Conservation (phyloP, 2,329 filamentous ascomycete species). For the Metarhizium humberi region DNA sequence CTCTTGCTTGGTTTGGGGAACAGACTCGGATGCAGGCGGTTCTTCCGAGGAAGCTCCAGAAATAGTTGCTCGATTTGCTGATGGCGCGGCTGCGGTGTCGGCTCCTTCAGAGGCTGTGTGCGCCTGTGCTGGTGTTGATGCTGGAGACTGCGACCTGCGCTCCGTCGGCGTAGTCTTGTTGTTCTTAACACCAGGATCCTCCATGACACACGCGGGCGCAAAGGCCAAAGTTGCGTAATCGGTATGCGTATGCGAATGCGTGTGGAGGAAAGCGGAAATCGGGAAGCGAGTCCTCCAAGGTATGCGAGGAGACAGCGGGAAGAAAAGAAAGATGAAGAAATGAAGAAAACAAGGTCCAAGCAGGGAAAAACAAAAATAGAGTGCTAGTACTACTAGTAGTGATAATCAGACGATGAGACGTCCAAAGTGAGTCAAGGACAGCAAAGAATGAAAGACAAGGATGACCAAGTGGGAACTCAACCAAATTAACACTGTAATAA, state of each 20-base stretch:
- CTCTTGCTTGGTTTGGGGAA: neutral
- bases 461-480: neutral
- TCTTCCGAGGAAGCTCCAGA: conserved; percentile 1
- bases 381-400: neutral
- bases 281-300: neutral
- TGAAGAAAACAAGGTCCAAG: neutral
- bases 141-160: conserved; percentile 1
- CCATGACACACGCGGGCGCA: conserved; percentile 3
- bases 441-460: neutral
- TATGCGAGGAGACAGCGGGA: neutral
- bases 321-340: neutral
- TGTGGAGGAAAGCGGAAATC: neutral
- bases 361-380: neutral
- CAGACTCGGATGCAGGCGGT: neutral
- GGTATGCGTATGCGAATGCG: neutral
- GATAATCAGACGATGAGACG: neutral
- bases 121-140: neutral
- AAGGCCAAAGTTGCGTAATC: neutral
- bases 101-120: neutral
- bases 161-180: conserved; percentile 1
- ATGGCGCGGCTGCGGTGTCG: neutral
- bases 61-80: neutral
- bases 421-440: neutral
- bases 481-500: neutral
- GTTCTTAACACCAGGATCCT: conserved; percentile 4